Evolutionary conservation across 2,329 filamentous ascomycete genomes (phyloP).

Genomic region (Colletotrichum aenigma): DNA sequence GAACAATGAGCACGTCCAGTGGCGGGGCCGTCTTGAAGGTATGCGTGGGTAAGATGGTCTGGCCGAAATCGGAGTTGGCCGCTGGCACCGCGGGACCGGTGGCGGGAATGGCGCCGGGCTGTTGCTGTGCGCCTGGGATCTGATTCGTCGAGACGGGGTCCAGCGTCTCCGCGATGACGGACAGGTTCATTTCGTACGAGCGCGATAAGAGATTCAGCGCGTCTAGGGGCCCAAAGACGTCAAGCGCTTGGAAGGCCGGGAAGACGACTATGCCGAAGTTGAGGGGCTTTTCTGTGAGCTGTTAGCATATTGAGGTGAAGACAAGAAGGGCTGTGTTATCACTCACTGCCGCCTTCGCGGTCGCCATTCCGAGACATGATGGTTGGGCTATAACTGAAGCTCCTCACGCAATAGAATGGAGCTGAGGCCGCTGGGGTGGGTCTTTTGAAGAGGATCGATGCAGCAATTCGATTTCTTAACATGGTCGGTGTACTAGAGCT

Average conservation of each 20-base stretch:
- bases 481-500: not conserved
- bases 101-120: not conserved
- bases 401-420: not conserved
- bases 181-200: slow-evolving; percentile 16
- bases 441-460: not conserved
- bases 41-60: slow-evolving; percentile 27
- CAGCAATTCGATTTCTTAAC: not conserved
- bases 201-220: slow-evolving; percentile 31
- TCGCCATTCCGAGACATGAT: not conserved
- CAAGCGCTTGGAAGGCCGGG: slow-evolving; percentile 39
- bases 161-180: slow-evolving; percentile 18
- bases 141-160: slow-evolving; percentile 18
- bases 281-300: slow-evolving; percentile 4
- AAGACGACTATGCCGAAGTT: slow-evolving; percentile 38
- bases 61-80: slow-evolving; percentile 5
- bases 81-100: not conserved
- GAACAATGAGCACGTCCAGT: slow-evolving; percentile 60
- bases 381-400: not conserved
- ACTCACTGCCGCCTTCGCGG: not conserved
- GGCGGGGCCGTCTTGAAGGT: slow-evolving; percentile 49
- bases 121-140: not conserved
- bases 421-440: not conserved
- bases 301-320: too few species aligned
- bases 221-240: slow-evolving; percentile 41
- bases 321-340: not conserved